Base-by-base conservation (phyloP, 306 rosid species). In the Dryas octopetala region DNA sequence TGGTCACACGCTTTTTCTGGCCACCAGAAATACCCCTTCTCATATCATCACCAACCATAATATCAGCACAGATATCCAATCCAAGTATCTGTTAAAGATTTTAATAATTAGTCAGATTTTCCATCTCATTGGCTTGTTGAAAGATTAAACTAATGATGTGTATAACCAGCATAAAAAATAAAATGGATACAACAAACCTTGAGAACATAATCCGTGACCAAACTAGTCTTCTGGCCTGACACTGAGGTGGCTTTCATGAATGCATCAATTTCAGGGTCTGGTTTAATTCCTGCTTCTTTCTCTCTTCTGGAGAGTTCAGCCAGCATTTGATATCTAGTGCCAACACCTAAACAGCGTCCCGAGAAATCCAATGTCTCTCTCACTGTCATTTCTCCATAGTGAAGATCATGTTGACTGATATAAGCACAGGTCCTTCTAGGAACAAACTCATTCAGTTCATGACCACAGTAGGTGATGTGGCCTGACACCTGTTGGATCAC, bases 11-110 rank as follows among this genome's bases (percentile, higher is more conserved):
- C 79, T 94, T 94, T 79, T 89, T 89, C 74, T 94, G 89, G 17
- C 98, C 98, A 46, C 98, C 98, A 9, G 98, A 94, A 38, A 94
- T 87, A 26, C 98, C 98, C 1, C 98, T 83, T 72, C 86, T 38
- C 95, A 90, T 90, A 13, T 83, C 88, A 80, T 87, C 85, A 51
- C 98, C 98, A 19, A 94, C 91, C 74, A 88, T 74, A 23, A 88
- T 91, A 68, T 94, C 93, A 49, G 97, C 89, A 79, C 98, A 94
- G 12, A 81, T 59, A 62, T 94, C 98, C 81, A 94, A 78, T 66
- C 98, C 98, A 71, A 94, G 80, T 19, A 91, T 83, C 98, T 94
- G 78, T 74, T 73, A 70, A 58, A 45, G 13, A 64, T 5, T 8
- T 1, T 14, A 47, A 44, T 62, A 38, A 67, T 2, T 12, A 55